Conservation (phyloP, 2,329 filamentous ascomycete genomes). For the Geosmithia morbida region DNA sequence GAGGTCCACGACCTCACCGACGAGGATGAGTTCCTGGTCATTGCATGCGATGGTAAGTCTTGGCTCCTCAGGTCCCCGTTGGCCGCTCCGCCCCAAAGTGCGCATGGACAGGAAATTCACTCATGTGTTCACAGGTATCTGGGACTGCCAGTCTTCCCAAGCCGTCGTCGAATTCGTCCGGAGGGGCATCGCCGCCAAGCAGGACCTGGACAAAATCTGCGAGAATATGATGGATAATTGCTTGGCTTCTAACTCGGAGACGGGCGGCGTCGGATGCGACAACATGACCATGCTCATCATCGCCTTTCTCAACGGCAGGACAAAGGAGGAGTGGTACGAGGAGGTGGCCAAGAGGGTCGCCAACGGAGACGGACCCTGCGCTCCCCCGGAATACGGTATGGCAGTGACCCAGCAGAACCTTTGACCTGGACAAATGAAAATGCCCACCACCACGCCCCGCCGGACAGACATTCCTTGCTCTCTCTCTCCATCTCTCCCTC, state of each 20-base stretch:
- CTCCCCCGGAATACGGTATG: slow-evolving; percentile 98
- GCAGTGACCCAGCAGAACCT: slow-evolving; percentile 9
- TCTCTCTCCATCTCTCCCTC: neutral
- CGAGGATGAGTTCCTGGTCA: slow-evolving; percentile 89
- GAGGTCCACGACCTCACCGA: slow-evolving; percentile 79
- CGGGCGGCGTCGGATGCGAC: slow-evolving; percentile 93
- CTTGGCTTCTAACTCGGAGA: slow-evolving; percentile 92
- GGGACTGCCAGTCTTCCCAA: slow-evolving; percentile 98
- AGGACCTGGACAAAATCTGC: slow-evolving; percentile 87
- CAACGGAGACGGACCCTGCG: slow-evolving; percentile 93
- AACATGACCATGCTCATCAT: slow-evolving; percentile 98
- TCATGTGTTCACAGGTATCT: slow-evolving; percentile 57
- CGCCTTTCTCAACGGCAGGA: slow-evolving; percentile 78
- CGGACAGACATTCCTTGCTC: neutral
- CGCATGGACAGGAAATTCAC: slow-evolving; percentile 6
- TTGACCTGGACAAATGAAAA: neutral
- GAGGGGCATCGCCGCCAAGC: slow-evolving; percentile 90
- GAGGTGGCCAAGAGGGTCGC: slow-evolving; percentile 87
- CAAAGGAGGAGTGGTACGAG: slow-evolving; percentile 97
- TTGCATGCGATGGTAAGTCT: slow-evolving; percentile 76
- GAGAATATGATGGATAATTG: slow-evolving; percentile 99
- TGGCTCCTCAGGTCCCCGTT: neutral
- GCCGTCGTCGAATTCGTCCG: slow-evolving; percentile 94
- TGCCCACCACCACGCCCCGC: neutral
- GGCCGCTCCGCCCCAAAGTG: too few species aligned